Evolutionary conservation across 495 filamentous ascomycete genomes (phyloP).

Genomic region (Aspergillus saccharolyticus): DNA sequence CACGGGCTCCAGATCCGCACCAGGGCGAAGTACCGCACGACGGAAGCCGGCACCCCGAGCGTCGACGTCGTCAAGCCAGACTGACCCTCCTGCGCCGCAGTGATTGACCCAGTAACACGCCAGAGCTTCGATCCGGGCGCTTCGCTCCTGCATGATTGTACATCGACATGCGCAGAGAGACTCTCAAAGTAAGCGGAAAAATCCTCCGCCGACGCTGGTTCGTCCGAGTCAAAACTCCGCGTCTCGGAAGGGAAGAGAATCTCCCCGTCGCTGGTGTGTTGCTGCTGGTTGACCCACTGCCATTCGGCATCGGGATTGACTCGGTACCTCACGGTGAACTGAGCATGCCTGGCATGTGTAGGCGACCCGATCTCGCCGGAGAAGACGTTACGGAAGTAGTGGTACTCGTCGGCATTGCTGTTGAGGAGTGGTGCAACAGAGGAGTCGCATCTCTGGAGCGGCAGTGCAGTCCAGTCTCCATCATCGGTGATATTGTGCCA

Average conservation of each 20-base stretch:
- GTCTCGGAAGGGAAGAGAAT: slow-evolving; percentile 42
- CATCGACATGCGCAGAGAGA: slow-evolving; percentile 52
- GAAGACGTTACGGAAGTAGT: slow-evolving; percentile 37
- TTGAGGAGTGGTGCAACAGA: slow-evolving; percentile 32
- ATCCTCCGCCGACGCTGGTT: slow-evolving; percentile 27
- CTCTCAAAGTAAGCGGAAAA: slow-evolving; percentile 57
- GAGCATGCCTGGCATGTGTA: slow-evolving; percentile 30
- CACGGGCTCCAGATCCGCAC: slow-evolving; percentile 78
- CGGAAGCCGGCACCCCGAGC: slow-evolving; percentile 59
- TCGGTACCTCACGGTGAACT: slow-evolving; percentile 76
- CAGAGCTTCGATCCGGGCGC: slow-evolving; percentile 67
- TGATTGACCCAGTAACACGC: slow-evolving; percentile 55
- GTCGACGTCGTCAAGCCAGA: slow-evolving; percentile 52
- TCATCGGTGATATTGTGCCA: slow-evolving; percentile 61
- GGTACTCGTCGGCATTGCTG: slow-evolving; percentile 13
- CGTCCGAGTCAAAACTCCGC: slow-evolving; percentile 12
- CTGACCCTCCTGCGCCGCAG: slow-evolving; percentile 46
- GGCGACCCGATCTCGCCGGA: slow-evolving; percentile 32
- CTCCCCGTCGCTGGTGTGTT: slow-evolving; percentile 56
- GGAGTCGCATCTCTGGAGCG: slow-evolving; percentile 23
- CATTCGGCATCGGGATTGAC: slow-evolving; percentile 49
- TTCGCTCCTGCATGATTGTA: slow-evolving; percentile 56
- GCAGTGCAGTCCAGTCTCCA: slow-evolving; percentile 35
- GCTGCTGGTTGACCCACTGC: slow-evolving; percentile 71
- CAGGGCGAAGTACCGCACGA: slow-evolving; percentile 65